phyloP scores from a whole-genome alignment of 306 rosid genomes.

The Trifolium repens region DNA sequence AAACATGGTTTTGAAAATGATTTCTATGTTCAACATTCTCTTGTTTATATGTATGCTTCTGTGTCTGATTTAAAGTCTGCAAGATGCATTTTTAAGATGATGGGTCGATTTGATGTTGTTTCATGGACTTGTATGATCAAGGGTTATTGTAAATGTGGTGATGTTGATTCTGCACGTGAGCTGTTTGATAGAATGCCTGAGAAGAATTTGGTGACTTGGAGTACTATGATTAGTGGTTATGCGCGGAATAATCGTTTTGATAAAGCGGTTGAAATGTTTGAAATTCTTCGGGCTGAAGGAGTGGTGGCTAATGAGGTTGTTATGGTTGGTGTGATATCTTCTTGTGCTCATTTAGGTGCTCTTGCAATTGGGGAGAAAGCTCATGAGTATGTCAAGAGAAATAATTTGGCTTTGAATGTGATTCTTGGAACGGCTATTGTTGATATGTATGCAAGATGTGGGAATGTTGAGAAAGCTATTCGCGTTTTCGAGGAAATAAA shows the following conservation, averaged over 20 bases:
- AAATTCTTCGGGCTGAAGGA: slow-evolving; percentile 43
- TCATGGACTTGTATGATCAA: slow-evolving; percentile 53
- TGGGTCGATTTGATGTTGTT: slow-evolving; percentile 41
- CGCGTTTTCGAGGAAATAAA: slow-evolving; percentile 42
- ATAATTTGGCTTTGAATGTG: slow-evolving; percentile 45
- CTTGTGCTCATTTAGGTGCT: slow-evolving; percentile 61
- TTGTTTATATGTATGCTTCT: slow-evolving; percentile 49
- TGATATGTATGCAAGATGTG: slow-evolving; percentile 59
- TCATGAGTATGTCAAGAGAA: slow-evolving; percentile 45
- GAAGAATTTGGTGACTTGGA: slow-evolving; percentile 56
- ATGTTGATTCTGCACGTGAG: slow-evolving; percentile 47
- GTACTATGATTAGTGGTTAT: slow-evolving; percentile 53
- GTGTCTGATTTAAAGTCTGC: slow-evolving; percentile 43
- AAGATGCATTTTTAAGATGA: slow-evolving; percentile 39
- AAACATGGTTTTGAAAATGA: slow-evolving; percentile 48
- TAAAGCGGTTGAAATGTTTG: slow-evolving; percentile 44
- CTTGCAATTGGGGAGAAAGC: slow-evolving; percentile 50
- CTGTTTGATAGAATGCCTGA: slow-evolving; percentile 51
- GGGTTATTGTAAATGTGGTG: slow-evolving; percentile 45
- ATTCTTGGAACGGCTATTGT: slow-evolving; percentile 56
- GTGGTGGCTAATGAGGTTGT: slow-evolving; percentile 53
- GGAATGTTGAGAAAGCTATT: slow-evolving; percentile 50
- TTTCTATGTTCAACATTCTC: slow-evolving; percentile 44
- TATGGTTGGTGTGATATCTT: slow-evolving; percentile 54
- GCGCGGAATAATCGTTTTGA: slow-evolving; percentile 42